Evolutionary conservation across 2,329 filamentous ascomycete genomes (phyloP).

Genomic region (Paraconiothyrium sp.): DNA sequence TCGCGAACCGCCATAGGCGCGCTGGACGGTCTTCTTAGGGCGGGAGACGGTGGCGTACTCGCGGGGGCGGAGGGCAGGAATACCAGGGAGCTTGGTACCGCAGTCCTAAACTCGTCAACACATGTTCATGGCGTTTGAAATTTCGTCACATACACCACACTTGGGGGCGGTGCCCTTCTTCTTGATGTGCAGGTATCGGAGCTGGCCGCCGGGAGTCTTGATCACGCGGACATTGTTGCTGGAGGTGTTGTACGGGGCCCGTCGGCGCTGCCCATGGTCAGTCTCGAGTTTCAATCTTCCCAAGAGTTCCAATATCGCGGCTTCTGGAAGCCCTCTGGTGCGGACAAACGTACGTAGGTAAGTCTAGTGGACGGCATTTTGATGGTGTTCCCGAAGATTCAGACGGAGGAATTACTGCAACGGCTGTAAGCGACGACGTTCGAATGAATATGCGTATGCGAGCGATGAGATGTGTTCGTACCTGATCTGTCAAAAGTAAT

Average conservation of each 20-base stretch:
- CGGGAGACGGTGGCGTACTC: conserved; percentile 97
- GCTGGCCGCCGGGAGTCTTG: conserved; percentile 92
- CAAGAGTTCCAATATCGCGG: conserved; percentile 17
- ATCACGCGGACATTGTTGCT: conserved; percentile 88
- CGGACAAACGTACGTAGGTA: conserved; percentile 61
- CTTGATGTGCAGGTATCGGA: conserved; percentile 99
- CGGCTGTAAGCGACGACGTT: conserved; percentile 36
- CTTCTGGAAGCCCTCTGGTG: conserved; percentile 1
- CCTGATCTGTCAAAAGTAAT: conserved; percentile 36
- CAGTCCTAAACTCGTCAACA: conserved; percentile 76
- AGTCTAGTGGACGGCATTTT: conserved; percentile 65
- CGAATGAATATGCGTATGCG: conserved; percentile 17
- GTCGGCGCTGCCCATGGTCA: conserved; percentile 60
- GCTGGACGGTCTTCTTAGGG: conserved; percentile 99
- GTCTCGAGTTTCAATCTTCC: conserved; percentile 27
- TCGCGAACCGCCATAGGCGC: conserved; percentile 95
- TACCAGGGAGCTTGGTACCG: conserved; percentile 94
- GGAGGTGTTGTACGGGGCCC: conserved; percentile 88
- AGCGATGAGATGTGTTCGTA: conserved; percentile 27
- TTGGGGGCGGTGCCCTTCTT: conserved; percentile 98
- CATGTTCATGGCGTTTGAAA: conserved; percentile 1
- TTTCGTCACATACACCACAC: conserved; percentile 64
- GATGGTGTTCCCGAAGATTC: conserved; percentile 51
- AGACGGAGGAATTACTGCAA: conserved; percentile 42
- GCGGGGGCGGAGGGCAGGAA: conserved; percentile 96